These are phyloP conservation scores for Chalciporus chontae DNA, from an alignment of 768 basidiomycete genomes.

Conservation along the genomic window DNA sequence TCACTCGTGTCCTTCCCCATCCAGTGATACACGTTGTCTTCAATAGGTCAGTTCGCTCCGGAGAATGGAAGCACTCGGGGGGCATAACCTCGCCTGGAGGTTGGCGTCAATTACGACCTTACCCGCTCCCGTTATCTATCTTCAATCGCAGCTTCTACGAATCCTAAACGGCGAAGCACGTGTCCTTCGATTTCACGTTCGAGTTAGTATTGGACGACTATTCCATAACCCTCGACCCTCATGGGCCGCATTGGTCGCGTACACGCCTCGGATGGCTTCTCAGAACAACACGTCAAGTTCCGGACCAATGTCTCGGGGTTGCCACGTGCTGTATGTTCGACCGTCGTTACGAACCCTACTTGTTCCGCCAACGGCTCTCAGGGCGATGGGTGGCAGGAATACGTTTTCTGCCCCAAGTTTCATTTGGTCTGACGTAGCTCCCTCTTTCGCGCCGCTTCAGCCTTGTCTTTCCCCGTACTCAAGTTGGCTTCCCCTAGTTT, in stretches of 20 bases:
- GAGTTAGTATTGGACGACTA: neutral
- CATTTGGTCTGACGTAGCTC: neutral
- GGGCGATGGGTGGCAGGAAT: neutral
- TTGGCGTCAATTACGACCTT: neutral
- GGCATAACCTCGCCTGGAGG: neutral
- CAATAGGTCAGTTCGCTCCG: too few species aligned
- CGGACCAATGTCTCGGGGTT: neutral
- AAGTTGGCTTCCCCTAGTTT: neutral
- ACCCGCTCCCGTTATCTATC: neutral
- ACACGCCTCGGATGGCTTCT: neutral
- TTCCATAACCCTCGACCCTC: neutral
- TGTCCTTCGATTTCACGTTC: conserved; percentile 5
- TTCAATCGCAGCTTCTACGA: neutral
- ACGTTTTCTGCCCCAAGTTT: neutral
- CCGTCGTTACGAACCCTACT: neutral
- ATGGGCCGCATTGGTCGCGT: neutral
- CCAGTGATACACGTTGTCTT: too few species aligned
- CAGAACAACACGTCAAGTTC: neutral
- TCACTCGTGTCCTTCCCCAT: too few species aligned
- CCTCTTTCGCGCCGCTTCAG: neutral
- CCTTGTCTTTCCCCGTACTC: neutral
- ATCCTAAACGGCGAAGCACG: conserved; percentile 1
- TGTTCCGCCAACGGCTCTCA: neutral
- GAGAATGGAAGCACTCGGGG: too few species aligned
- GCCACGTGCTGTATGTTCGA: neutral